phyloP scores from a whole-genome alignment of 805 yeast species.

The Vanderwaltozyma tropicalis region DNA sequence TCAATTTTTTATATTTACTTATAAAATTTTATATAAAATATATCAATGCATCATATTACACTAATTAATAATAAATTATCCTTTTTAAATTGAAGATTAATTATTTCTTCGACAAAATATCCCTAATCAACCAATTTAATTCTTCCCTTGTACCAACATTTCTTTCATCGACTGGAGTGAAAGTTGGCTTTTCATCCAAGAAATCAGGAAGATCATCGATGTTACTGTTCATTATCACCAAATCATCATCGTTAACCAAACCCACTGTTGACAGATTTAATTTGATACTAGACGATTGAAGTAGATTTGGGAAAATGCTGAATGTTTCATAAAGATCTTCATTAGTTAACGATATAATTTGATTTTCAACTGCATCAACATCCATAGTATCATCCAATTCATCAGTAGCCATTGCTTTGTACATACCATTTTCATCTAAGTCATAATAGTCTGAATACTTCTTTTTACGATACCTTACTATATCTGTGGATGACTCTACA shows the following conservation, averaged over 20 bases:
- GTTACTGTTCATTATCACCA: constrained; percentile 22
- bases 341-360: constrained; percentile 36
- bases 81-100: neutral
- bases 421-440: constrained; percentile 24
- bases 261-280: constrained; percentile 39
- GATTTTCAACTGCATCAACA: constrained; percentile 1
- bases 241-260: constrained; percentile 47
- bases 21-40: too few relatives aligned
- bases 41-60: constrained; percentile 1
- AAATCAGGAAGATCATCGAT: constrained; percentile 28
- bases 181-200: constrained; percentile 23
- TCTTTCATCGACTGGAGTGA: constrained; percentile 25
- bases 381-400: neutral
- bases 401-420: constrained; percentile 11
- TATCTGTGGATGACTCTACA: constrained; percentile 64
- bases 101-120: constrained; percentile 37
- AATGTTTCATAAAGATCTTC: constrained; percentile 62
- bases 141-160: constrained; percentile 57
- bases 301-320: constrained; percentile 51
- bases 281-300: constrained; percentile 54
- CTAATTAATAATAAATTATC: neutral
- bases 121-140: constrained; percentile 60
- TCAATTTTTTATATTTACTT: too few relatives aligned
- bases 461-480: constrained; percentile 49
- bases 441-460: constrained; percentile 32